Evolutionary conservation across 2,329 filamentous ascomycete species (phyloP).

Genomic region (Penicillium janthinellum): DNA sequence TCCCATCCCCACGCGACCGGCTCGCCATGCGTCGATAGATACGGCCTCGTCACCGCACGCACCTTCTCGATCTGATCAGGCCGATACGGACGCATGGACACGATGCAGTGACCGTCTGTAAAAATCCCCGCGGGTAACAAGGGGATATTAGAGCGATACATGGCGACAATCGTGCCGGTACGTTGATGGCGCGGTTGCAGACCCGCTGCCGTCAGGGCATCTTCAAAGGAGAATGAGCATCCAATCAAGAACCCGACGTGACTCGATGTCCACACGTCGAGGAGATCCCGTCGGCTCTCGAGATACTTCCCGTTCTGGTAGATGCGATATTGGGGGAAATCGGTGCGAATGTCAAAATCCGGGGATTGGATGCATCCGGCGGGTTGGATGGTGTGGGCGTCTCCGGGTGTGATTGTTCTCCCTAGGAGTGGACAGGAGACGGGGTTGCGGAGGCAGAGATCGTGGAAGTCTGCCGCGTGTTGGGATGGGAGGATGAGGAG

Average conservation of each 20-base stretch:
- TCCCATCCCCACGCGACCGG: conserved; percentile 68
- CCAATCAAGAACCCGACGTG: conserved; percentile 66
- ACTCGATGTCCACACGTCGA: conserved; percentile 56
- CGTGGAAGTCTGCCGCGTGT: conserved; percentile 60
- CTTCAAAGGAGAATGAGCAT: conserved; percentile 66
- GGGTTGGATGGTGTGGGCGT: conserved; percentile 24
- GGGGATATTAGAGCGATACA: conserved; percentile 62
- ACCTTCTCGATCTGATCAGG: conserved; percentile 54
- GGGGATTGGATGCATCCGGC: conserved; percentile 24
- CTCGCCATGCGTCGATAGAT: conserved; percentile 63
- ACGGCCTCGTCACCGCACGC: conserved; percentile 58
- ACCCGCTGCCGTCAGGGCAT: conserved; percentile 54
- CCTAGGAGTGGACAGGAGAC: conserved; percentile 64
- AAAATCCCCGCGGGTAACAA: conserved; percentile 63
- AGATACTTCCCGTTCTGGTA: conserved; percentile 54
- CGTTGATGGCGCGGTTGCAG: conserved; percentile 55
- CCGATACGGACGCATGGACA: conserved; percentile 65
- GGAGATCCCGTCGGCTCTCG: conserved; percentile 48
- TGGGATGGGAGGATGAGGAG: conserved; percentile 60
- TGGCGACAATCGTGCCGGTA: conserved; percentile 57
- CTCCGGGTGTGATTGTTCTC: conserved; percentile 45
- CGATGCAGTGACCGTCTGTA: conserved; percentile 56
- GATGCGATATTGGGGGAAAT: conserved; percentile 61
- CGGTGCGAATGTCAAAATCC: conserved; percentile 59
- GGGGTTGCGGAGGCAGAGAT: conserved; percentile 62